Percentiles rank a stretch among this genome's conserved stretches.
These are phyloP conservation scores for Cryptomeria japonica DNA, from an alignment of 75 land plant genomes.

Conservation along the genomic window DNA sequence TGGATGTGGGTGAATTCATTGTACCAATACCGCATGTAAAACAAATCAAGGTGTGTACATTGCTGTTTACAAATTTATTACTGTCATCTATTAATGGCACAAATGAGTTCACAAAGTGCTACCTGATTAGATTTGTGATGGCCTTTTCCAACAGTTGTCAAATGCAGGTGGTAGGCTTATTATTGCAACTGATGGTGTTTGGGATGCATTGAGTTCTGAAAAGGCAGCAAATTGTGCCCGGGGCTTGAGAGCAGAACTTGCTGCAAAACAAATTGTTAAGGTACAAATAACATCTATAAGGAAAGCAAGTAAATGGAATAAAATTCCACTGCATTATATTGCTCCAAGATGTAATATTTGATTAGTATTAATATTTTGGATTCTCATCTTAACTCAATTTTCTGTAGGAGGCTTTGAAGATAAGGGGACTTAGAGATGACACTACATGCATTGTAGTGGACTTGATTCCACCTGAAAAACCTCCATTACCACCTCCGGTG, in stretches of 20 bases:
- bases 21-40: conserved; percentile 97
- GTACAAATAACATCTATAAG: conserved; percentile 21
- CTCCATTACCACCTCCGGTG: conserved; percentile 49
- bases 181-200: conserved; percentile 95
- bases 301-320: background rate
- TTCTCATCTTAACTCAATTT: background rate
- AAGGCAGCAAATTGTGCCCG: conserved; percentile 70
- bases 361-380: background rate
- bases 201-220: conserved; percentile 89
- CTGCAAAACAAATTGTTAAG: conserved; percentile 90
- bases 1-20: conserved; percentile 95
- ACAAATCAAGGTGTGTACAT: conserved; percentile 78
- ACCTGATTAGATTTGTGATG: background rate
- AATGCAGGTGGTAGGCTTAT: conserved; percentile 87
- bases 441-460: conserved; percentile 97
- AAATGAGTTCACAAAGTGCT: background rate
- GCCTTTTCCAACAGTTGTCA: conserved; percentile 55
- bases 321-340: background rate
- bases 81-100: background rate
- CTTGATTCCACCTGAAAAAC: conserved; percentile 69
- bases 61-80: background rate
- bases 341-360: background rate
- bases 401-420: conserved; percentile 72
- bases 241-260: conserved; percentile 81
- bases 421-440: conserved; percentile 88